Evolutionary conservation across 805 yeast species (phyloP).

Genomic region (Candida suzukii): DNA sequence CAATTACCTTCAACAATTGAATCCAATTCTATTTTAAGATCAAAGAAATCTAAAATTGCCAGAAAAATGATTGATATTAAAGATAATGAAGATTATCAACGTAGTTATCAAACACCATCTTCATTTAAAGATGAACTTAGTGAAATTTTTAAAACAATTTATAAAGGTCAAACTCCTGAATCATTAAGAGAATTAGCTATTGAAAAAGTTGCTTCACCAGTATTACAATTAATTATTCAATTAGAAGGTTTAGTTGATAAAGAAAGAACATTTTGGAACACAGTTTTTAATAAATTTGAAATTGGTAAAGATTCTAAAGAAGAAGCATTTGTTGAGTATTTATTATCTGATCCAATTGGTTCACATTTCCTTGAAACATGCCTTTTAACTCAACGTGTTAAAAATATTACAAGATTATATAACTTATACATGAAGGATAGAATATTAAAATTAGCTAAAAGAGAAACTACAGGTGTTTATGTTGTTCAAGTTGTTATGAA

Average conservation of each 20-base stretch:
- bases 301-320: constrained; percentile 52
- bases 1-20: constrained; percentile 67
- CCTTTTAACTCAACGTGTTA: constrained; percentile 57
- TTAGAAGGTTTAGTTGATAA: constrained; percentile 76
- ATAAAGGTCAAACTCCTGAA: constrained; percentile 31
- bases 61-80: constrained; percentile 88
- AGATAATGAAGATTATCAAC: constrained; percentile 65
- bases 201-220: constrained; percentile 82
- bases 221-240: constrained; percentile 67
- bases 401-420: constrained; percentile 66
- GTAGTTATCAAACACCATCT: constrained; percentile 62
- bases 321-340: constrained; percentile 75
- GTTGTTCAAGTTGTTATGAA: constrained; percentile 66
- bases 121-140: constrained; percentile 58
- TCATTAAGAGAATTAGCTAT: constrained; percentile 66
- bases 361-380: constrained; percentile 82
- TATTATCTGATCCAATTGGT: constrained; percentile 85
- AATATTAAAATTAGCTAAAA: constrained; percentile 61
- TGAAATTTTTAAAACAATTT: constrained; percentile 36
- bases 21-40: constrained; percentile 67
- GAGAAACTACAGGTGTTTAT: constrained; percentile 81
- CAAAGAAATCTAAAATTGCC: constrained; percentile 80
- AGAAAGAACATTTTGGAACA: constrained; percentile 64
- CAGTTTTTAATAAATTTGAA: constrained; percentile 44
- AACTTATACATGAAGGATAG: constrained; percentile 67